Base-by-base conservation (phyloP, 805 yeast species). In the Deakozyma indianensis region DNA sequence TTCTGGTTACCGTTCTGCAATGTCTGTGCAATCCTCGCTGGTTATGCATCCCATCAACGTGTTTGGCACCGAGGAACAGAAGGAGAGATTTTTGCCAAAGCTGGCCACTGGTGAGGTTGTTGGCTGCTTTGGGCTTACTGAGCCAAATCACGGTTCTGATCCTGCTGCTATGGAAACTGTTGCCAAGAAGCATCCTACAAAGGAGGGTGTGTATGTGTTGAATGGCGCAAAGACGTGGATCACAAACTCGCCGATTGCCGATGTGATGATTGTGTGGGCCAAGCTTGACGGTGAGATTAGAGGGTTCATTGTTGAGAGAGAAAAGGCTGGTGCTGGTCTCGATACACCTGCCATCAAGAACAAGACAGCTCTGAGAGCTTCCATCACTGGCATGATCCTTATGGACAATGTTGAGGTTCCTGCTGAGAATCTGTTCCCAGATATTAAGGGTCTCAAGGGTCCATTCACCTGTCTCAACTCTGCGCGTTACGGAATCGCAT, bases 91-190 rank as follows among this genome's bases (percentile, higher is more conserved):
- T 43, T 50, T 67, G 45, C 71, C 71, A 14, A 47, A 47, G 22
- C 60, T 67, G 43, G 69, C 69, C 2, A 47, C 61, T 4, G 71
- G 71, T 5, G 70, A 67, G 48, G 53, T 66, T n/a, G 55, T 67
- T 15, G 82, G 82, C 35, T 75, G 80, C 60, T 77, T 77, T 53
- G 82, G 78, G 25, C 70, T 77, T 63, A 77, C 82, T 32, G 82
- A 77, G 61, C 76, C 78, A 55, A 77, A 76, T 52, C 81, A 77
- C 55, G 78, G 78, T 48, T 73, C 78, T 22, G 77, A 74, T 52
- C 79, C 77, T 40, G 73, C 67, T 4, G 73, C 78, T 45, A 69
- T 74, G 68, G 78, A 73, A 60, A 75, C 79, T 32, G 64, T 66
- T 22, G 77, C 77, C 24, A 62, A 56, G 41, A 60, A 54, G 14